phyloP scores from a whole-genome alignment of 371 early-diverging fungal species.

The Mortierella sp. region DNA sequence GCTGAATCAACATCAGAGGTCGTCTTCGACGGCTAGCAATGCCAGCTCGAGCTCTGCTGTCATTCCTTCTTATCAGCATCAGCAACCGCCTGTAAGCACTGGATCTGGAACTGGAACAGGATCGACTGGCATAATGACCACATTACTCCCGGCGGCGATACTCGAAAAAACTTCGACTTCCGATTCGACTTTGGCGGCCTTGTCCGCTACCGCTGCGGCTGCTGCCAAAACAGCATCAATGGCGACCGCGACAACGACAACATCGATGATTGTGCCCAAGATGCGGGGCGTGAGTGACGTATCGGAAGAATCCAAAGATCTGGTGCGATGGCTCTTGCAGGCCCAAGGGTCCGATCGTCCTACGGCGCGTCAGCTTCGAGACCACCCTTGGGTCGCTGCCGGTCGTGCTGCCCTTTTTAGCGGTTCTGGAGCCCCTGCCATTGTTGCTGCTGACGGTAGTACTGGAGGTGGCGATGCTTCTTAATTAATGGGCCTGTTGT shows the following conservation, averaged over 20 bases:
- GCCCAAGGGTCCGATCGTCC: slow-evolving; percentile 36
- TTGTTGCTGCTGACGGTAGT: background rate
- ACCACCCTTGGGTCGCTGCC: slow-evolving; percentile 43
- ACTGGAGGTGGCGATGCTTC: background rate
- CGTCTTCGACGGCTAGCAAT: slow-evolving; percentile 26
- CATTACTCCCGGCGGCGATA: background rate
- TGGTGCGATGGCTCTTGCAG: slow-evolving; percentile 49
- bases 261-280: slow-evolving; percentile 34
- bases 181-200: background rate
- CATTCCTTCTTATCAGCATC: background rate
- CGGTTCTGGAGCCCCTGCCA: background rate
- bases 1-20: slow-evolving; percentile 26
- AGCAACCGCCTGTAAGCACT: background rate
- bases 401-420: slow-evolving; percentile 14
- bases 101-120: background rate
- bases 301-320: slow-evolving; percentile 40
- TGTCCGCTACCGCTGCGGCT: background rate
- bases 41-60: slow-evolving; percentile 17
- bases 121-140: background rate
- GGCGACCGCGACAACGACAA: background rate
- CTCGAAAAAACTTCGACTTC: background rate
- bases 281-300: slow-evolving; percentile 43
- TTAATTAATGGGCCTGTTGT: background rate
- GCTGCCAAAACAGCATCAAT: background rate
- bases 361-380: slow-evolving; percentile 26